Evolutionary conservation across 1,139 yeast genomes (phyloP), one percentile per base, ranked within the genome.

Genomic region (Groenewaldozyma auringiensis): DNA sequence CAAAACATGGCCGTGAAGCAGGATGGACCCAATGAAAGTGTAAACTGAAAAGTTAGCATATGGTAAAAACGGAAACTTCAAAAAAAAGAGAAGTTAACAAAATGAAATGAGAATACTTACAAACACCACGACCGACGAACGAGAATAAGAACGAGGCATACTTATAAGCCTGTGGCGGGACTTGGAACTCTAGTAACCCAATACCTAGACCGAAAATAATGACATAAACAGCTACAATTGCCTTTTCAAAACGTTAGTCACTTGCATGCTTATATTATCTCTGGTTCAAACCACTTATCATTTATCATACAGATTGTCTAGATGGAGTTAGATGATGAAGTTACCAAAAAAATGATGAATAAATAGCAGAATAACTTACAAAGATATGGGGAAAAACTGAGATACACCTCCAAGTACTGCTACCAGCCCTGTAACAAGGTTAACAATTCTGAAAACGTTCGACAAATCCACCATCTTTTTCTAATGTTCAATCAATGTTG

Each of bases 121-220:
- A 78, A 13, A 79, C 61, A 18, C 95, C 96, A 57, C 96, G 75
- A 3, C 96, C 96, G 16, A 84, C 65, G 59, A 87, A 87, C 14
- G 94, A 84, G 62, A 83, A 84, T 54, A 84, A 69, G 58, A 88
- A 87, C 2, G 94, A 83, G 17, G 83, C 92, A 60, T 81, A 86
- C 13, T 78, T 74, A 54, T 78, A 74, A 8, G 88, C 76, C 53
- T 79, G 77, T 1, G 85, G 76, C 3, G 68, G 69, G 20, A 55
- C 54, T 34, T 59, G 59, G 86, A 42, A 79, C 77, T 54, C 74
- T 69, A 48, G 35, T 14, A 17, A 65, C 2, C 79, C 78, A 47
- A 82, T 72, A 9, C 69, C 71, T 1, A 66, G 69, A 6, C 87
- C 87, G 53, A 80, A 72, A 4, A 71, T 68, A 32, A 78, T 71